Percentiles rank a stretch among this genome's conserved stretches.
phyloP scores from a whole-genome alignment of 2,329 filamentous ascomycete genomes.

The Fulvia fulva region DNA sequence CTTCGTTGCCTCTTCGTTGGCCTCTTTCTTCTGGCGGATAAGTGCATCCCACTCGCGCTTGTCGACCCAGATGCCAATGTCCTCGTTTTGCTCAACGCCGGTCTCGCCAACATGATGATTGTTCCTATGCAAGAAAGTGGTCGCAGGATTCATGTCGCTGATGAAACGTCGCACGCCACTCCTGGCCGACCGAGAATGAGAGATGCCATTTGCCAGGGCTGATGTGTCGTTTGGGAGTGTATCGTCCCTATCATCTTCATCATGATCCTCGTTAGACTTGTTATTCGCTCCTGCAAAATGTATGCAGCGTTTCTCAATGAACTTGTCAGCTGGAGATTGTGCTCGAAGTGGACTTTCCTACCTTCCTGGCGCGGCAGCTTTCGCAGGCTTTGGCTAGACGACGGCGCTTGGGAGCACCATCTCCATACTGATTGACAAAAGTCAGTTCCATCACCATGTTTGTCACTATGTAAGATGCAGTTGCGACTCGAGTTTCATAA shows the following conservation, averaged over 20 bases:
- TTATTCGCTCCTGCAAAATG: conserved; percentile 23
- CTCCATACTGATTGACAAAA: conserved; percentile 34
- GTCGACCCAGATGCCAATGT: conserved; percentile 37
- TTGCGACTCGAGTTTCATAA: background rate
- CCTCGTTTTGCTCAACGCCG: conserved; percentile 21
- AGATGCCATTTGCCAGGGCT: background rate
- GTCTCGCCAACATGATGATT: conserved; percentile 15
- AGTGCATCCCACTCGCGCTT: conserved; percentile 30
- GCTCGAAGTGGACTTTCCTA: conserved; percentile 6
- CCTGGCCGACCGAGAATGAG: background rate
- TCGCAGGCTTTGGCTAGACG: conserved; percentile 34
- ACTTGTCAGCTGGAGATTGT: conserved; percentile 5
- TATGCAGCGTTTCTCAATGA: conserved; percentile 31
- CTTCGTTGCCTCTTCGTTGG: conserved; percentile 6
- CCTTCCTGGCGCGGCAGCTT: conserved; percentile 30
- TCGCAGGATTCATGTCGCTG: conserved; percentile 44
- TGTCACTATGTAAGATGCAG: background rate
- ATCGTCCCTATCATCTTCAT: conserved; percentile 7
- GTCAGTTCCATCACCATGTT: conserved; percentile 27
- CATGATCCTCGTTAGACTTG: conserved; percentile 3
- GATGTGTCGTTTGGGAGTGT: conserved; percentile 1
- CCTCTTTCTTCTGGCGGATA: conserved; percentile 22
- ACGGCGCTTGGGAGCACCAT: conserved; percentile 29
- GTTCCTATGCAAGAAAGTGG: conserved; percentile 43
- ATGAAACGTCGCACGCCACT: conserved; percentile 12